Conservation (phyloP, 148 eudicot genomes). For the Chenopodium suecicum region DNA sequence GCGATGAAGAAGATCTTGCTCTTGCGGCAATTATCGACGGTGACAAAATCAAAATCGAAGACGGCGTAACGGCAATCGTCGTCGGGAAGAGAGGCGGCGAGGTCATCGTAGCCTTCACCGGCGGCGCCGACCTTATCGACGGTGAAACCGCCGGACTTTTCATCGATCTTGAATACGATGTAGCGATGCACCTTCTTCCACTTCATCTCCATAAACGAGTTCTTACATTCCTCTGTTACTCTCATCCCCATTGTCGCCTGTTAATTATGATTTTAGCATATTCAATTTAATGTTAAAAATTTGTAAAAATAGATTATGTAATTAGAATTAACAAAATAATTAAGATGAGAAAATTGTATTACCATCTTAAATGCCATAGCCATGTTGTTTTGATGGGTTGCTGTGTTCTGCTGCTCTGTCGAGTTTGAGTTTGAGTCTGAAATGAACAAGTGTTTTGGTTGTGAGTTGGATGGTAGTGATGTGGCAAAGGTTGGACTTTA, state of each 20-base stretch:
- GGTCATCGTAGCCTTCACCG: conserved; percentile 67
- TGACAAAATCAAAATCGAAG: conserved; percentile 85
- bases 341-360: not conserved
- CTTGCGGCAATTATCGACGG: conserved; percentile 86
- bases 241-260: conserved; percentile 88
- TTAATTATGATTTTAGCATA: not conserved
- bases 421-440: too few relatives aligned
- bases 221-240: conserved; percentile 92
- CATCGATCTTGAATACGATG: conserved; percentile 92
- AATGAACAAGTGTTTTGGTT: not conserved
- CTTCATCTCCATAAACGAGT: conserved; percentile 96
- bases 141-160: conserved; percentile 56
- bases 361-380: conserved; percentile 99
- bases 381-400: conserved; percentile 35
- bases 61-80: conserved; percentile 94
- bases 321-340: not conserved
- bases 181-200: conserved; percentile 91
- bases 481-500: conserved; percentile 24
- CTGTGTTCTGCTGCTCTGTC: not conserved
- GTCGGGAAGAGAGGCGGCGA: conserved; percentile 73
- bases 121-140: conserved; percentile 88
- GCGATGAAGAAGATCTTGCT: conserved; percentile 99
- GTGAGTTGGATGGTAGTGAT: conserved; percentile 31
- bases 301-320: not conserved
- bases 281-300: not conserved